These are phyloP conservation scores for Fallopia convolvulus DNA, from an alignment of 148 eudicot genomes.

Conservation along the genomic window DNA sequence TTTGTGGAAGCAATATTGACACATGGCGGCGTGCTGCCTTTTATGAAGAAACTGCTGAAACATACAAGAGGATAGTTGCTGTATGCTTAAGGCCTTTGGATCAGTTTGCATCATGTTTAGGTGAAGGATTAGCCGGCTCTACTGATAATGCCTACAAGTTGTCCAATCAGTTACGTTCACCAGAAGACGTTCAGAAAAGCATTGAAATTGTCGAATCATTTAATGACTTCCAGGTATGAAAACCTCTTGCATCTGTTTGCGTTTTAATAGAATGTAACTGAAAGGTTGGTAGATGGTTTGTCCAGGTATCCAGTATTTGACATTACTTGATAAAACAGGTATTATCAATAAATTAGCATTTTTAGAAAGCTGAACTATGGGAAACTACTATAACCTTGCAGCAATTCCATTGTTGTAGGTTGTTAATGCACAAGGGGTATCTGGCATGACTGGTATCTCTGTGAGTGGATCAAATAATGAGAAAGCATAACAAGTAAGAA, in stretches of 20 bases:
- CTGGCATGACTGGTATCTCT: background rate
- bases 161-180: slow-evolving; percentile 57
- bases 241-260: background rate
- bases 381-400: background rate
- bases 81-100: slow-evolving; percentile 72
- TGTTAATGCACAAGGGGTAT: background rate
- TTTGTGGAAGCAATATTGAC: slow-evolving; percentile 78
- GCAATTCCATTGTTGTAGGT: background rate
- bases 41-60: slow-evolving; percentile 86
- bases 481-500: background rate
- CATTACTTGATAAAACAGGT: background rate
- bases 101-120: slow-evolving; percentile 49
- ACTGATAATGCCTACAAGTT: slow-evolving; percentile 41
- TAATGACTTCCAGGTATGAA: slow-evolving; percentile 68
- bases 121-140: slow-evolving; percentile 49
- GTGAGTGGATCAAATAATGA: background rate
- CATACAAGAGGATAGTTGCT: slow-evolving; percentile 72
- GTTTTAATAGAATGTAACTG: background rate
- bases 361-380: background rate
- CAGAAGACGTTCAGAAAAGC: slow-evolving; percentile 30
- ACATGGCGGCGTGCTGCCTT: slow-evolving; percentile 92
- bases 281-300: background rate
- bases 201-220: slow-evolving; percentile 53
- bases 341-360: background rate
- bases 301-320: background rate